Evolutionary conservation across 495 filamentous ascomycete genomes (phyloP), one percentile per base, ranked within the genome.

Genomic region (Cercophora samala): DNA sequence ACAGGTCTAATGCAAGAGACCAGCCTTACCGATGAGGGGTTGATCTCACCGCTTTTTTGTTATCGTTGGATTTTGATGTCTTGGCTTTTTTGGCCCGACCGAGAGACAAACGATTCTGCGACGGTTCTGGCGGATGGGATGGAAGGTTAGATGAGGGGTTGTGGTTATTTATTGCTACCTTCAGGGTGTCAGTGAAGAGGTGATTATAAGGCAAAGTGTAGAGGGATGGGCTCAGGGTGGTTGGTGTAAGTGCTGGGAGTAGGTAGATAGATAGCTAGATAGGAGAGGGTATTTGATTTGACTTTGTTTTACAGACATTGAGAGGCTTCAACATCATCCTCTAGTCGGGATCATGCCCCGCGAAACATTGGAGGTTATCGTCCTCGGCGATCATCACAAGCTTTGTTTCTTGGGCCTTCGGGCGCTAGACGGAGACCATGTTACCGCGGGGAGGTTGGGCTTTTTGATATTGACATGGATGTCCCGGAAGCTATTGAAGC

Each of bases 1-100:
- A 46, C 37, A 2, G 15, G 15, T 17, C 37, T 46, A 46, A 46
- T 46, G 37, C 37, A 46, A 11, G 37, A 46, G 37, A 46, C 5
- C 37, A 46, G 37, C 37, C 37, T 46, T 46, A 46, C 37, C 19
- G 60, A 53, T 55, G 18, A 46, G 2, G n/a, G 26, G 42, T 25
- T 11, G 19, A 37, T 64, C 51, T 62, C 67, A 69, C 67, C 67
- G 67, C 67, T 42, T 53, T 62, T 69, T 69, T 29, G n/a, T 22
- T 24, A 62, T 65, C 5, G 56, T 26, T 58, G 54, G 54, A 18
- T 22, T 60, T 60, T 26, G 5, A 29, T 58, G 13, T 58, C 58
- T 18, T 60, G 23, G 23, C 22, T 15, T 9, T 15, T 9, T 19
- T 4, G 54, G 37, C 3, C 15, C 37, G 6, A 11, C 8, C 37